phyloP scores from a whole-genome alignment of 179 eudicot genomes.

The Silene noctiflora region DNA sequence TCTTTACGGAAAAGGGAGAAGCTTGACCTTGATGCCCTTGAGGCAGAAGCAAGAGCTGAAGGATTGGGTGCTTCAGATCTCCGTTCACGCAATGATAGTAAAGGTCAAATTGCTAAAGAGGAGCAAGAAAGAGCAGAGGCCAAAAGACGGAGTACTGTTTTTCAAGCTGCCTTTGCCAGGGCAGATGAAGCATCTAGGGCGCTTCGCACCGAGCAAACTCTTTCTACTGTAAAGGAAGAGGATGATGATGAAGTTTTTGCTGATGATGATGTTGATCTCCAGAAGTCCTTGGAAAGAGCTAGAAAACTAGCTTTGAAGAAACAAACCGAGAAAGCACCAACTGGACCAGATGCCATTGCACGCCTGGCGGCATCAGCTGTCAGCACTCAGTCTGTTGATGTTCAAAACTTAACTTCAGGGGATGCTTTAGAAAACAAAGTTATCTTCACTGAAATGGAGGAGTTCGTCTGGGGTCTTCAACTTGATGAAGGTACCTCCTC shows the following conservation, averaged over 20 bases:
- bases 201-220: conserved; percentile 51
- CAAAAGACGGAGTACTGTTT: conserved; percentile 68
- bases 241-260: conserved; percentile 39
- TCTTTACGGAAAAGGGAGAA: conserved; percentile 90
- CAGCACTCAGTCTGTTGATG: conserved; percentile 41
- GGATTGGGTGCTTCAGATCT: conserved; percentile 89
- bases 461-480: conserved; percentile 96
- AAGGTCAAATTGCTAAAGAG: conserved; percentile 55
- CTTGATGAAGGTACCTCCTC: conserved; percentile 83
- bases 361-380: conserved; percentile 49
- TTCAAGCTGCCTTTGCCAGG: conserved; percentile 67
- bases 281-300: conserved; percentile 74
- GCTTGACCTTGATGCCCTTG: conserved; percentile 81
- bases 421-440: conserved; percentile 74
- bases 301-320: conserved; percentile 81
- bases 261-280: conserved; percentile 52
- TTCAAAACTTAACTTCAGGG: conserved; percentile 39
- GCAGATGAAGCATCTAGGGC: conserved; percentile 94
- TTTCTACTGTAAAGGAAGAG: conserved; percentile 40
- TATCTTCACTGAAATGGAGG: conserved; percentile 98
- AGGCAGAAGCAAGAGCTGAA: conserved; percentile 82
- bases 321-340: conserved; percentile 41
- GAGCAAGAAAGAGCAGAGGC: conserved; percentile 75
- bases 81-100: conserved; percentile 72
- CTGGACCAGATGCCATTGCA: conserved; percentile 64